Evolutionary conservation across 2,329 filamentous ascomycete genomes (phyloP), one percentile per base, ranked within the genome.

Genomic region (Lachnellula arida): DNA sequence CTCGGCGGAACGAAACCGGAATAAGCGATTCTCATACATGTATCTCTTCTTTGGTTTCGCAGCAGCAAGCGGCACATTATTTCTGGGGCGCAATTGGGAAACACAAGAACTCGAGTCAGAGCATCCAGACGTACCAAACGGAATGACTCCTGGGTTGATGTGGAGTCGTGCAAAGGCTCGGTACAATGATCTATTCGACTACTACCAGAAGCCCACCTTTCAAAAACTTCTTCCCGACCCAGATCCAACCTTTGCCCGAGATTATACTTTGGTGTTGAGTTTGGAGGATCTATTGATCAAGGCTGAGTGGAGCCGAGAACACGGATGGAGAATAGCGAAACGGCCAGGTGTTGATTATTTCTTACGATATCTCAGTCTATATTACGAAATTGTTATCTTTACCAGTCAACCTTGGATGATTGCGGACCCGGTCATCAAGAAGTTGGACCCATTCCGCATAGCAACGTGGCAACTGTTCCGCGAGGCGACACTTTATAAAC

Each of bases 301-400:
- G 75, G 96, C 89, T 69, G 91, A 96, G 71, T 99, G 94, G 94
- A 84, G 85, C 23, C 84, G 93, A 55, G 90, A 97, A 71, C 88
- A 97, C 69, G 94, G 94, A 57, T 99, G 94, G 91, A 85, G 93
- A 64, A 81, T 95, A 59, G 94, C 94, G 28, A 99, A 99, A 78
- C 84, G 94, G 49, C 94, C 94, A 37, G 94, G 94, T 46, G 83
- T 95, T 59, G 94, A 99, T 75, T 99, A 99, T 77, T 99, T 99
- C 77, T 77, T 99, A 61, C 89, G 90, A 69, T 99, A 99, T 73
- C 81, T 99, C 49, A 93, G 89, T 74, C 92, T 97, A 73, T 97
- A 99, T 80, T 99, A 97, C 71, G 94, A 99, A 73, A 80, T 99
- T 53, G 94, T 97, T 51, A 84, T 99, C 62, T 99, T 97, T 76